Percentiles rank a stretch among this genome's conserved stretches.
phyloP scores from a whole-genome alignment of 306 rosid species.

The Dicorynia guianensis region DNA sequence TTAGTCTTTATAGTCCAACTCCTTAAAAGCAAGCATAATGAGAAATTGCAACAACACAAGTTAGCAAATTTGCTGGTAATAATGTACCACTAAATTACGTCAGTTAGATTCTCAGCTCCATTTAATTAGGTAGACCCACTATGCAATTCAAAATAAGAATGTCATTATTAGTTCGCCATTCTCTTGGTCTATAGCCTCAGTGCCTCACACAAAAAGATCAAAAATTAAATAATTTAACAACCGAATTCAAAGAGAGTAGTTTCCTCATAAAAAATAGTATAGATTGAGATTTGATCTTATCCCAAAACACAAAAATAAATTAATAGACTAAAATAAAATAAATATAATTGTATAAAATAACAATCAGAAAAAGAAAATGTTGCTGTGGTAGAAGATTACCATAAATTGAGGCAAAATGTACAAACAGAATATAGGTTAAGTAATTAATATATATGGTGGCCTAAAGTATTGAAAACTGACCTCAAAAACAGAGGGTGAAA shows the following conservation, averaged over 20 bases:
- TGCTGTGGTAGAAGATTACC: not conserved
- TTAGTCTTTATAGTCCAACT: conserved; percentile 13
- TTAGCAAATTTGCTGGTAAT: not conserved
- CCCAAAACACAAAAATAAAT: not conserved
- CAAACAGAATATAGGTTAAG: not conserved
- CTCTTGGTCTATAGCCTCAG: not conserved
- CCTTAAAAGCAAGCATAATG: conserved; percentile 22
- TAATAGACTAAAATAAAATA: not conserved
- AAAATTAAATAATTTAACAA: not conserved
- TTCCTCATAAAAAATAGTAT: conserved; percentile 9
- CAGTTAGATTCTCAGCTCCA: conserved; percentile 6
- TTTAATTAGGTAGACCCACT: not conserved
- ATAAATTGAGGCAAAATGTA: conserved; percentile 8
- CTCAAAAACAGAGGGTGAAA: not conserved
- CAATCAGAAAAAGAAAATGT: conserved; percentile 2
- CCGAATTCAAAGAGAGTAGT: conserved; percentile 5
- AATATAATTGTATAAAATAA: no score
- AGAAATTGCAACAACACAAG: not conserved
- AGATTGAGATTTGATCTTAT: conserved; percentile 17
- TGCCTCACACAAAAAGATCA: not conserved
- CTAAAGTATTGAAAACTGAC: conserved; percentile 24
- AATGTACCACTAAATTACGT: not conserved
- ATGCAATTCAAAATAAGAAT: conserved; percentile 7
- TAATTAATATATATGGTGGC: not conserved
- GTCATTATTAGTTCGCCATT: not conserved